phyloP scores from a whole-genome alignment of 345 rosid species.

The Garcia nutans region DNA sequence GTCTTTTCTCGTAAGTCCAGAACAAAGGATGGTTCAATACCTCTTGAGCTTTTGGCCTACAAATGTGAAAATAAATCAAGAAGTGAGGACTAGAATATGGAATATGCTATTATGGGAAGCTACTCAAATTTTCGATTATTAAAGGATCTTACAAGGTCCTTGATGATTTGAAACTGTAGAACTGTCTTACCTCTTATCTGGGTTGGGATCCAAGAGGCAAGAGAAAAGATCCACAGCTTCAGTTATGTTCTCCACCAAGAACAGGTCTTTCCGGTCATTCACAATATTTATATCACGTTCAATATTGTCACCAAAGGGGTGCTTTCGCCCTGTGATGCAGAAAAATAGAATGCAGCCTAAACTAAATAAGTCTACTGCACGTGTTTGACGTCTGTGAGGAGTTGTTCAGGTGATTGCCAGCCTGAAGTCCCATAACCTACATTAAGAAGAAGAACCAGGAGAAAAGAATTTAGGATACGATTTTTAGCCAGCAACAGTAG shows the following conservation, averaged over 20 bases:
- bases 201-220: constrained; percentile 58
- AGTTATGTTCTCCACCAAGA: constrained; percentile 59
- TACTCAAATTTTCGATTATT: background rate
- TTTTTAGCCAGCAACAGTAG: background rate
- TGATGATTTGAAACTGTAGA: background rate
- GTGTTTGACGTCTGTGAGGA: constrained; percentile 84
- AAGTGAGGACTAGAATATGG: background rate
- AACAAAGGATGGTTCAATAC: constrained; percentile 76
- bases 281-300: constrained; percentile 86
- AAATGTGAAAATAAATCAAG: background rate
- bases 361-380: constrained; percentile 79
- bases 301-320: constrained; percentile 76
- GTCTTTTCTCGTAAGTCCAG: constrained; percentile 74
- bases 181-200: constrained; percentile 66
- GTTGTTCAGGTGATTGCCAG: constrained; percentile 98
- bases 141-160: background rate
- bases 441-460: constrained; percentile 2
- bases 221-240: constrained; percentile 80
- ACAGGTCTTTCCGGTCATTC: constrained; percentile 64
- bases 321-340: constrained; percentile 71
- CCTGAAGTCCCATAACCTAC: constrained; percentile 95
- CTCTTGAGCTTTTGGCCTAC: constrained; percentile 69
- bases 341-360: constrained; percentile 87
- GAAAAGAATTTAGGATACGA: background rate
- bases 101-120: background rate